Evolutionary conservation across 1,139 yeast genomes (phyloP).

Genomic region (Cylindricascospora bacillispora): DNA sequence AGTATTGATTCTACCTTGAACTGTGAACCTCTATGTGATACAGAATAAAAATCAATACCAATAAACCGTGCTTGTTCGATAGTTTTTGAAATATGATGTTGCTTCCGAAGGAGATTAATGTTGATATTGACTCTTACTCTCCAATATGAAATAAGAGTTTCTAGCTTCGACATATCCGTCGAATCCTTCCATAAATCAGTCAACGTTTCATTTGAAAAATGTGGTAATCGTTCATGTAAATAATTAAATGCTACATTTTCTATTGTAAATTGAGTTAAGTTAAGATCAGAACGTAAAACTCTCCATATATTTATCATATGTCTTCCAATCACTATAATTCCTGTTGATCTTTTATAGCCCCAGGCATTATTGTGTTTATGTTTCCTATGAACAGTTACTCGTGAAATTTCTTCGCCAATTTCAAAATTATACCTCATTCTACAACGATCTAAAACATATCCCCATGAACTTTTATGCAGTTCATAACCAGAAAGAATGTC

Average conservation of each 20-base stretch:
- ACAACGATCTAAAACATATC: slow-evolving; percentile 65
- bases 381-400: slow-evolving; percentile 37
- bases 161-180: slow-evolving; percentile 24
- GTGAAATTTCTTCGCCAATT: slow-evolving; percentile 37
- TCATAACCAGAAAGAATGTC: slow-evolving; percentile 84
- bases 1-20: slow-evolving; percentile 82
- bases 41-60: slow-evolving; percentile 84
- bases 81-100: slow-evolving; percentile 58
- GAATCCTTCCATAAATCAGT: slow-evolving; percentile 35
- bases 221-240: slow-evolving; percentile 57
- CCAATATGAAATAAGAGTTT: slow-evolving; percentile 39
- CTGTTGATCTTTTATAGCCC: slow-evolving; percentile 74
- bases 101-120: slow-evolving; percentile 41
- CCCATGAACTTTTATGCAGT: slow-evolving; percentile 75
- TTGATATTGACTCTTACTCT: slow-evolving; percentile 36
- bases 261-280: slow-evolving; percentile 54
- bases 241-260: slow-evolving; percentile 66
- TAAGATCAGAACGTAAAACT: slow-evolving; percentile 47
- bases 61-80: slow-evolving; percentile 76
- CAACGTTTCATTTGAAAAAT: slow-evolving; percentile 38
- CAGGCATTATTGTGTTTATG: slow-evolving; percentile 58
- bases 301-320: slow-evolving; percentile 84
- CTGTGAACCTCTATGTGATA: slow-evolving; percentile 83
- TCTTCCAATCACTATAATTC: slow-evolving; percentile 58
- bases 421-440: slow-evolving; percentile 36